These are phyloP conservation scores for Madurella mycetomatis DNA, from an alignment of 2,329 filamentous ascomycete genomes.

Conservation along the genomic window DNA sequence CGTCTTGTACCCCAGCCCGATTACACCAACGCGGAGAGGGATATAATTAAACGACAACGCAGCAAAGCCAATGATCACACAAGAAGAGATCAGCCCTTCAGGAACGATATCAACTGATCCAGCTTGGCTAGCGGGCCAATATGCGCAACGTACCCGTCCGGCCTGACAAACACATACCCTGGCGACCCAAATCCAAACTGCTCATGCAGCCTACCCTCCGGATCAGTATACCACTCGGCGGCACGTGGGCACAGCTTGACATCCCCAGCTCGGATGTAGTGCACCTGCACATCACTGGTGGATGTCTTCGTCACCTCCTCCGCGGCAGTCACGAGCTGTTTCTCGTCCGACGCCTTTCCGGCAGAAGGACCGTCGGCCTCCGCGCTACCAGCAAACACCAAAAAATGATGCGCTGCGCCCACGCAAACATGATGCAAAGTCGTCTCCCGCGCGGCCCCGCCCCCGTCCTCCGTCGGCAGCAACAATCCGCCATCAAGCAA, in stretches of 20 bases:
- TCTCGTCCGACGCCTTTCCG: slow-evolving; percentile 8
- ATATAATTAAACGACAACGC: neutral
- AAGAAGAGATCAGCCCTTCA: slow-evolving; percentile 2
- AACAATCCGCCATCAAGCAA: slow-evolving; percentile 35
- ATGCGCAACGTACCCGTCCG: slow-evolving; percentile 32
- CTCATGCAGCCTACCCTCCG: slow-evolving; percentile 27
- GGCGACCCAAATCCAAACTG: slow-evolving; percentile 29
- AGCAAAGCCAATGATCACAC: neutral
- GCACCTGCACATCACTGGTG: slow-evolving; percentile 15
- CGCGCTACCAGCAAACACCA: slow-evolving; percentile 31
- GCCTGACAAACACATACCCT: slow-evolving; percentile 30
- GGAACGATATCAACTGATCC: slow-evolving; percentile 24
- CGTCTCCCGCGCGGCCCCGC: slow-evolving; percentile 11
- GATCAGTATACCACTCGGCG: slow-evolving; percentile 21
- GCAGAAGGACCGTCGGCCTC: neutral
- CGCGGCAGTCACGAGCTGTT: slow-evolving; percentile 15
- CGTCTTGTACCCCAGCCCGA: too few relatives aligned
- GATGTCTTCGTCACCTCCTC: slow-evolving; percentile 16
- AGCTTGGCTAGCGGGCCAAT: slow-evolving; percentile 28
- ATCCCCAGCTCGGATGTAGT: slow-evolving; percentile 15
- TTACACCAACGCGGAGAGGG: too few relatives aligned
- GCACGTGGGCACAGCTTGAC: neutral
- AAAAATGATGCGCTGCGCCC: slow-evolving; percentile 28
- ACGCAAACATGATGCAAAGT: slow-evolving; percentile 28
- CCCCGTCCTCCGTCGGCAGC: neutral